Conservation (phyloP, 257 asterid genomes). For the Marsdenia floribunda region DNA sequence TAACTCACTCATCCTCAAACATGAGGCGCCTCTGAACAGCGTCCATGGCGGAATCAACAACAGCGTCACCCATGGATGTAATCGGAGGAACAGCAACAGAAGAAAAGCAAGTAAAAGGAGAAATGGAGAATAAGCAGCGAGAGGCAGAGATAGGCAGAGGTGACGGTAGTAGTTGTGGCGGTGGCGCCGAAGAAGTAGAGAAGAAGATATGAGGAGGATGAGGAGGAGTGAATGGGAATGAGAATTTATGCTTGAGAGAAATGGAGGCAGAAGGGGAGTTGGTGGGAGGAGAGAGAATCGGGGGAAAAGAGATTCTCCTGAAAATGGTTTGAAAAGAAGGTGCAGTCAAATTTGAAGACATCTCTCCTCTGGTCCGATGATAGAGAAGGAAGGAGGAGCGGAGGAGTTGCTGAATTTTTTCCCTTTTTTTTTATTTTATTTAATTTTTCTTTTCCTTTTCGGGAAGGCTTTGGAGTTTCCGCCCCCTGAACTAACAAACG, state of each 20-base stretch:
- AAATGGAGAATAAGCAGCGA: not conserved
- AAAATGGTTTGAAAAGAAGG: slow-evolving; percentile 22
- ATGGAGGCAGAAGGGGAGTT: slow-evolving; percentile 17
- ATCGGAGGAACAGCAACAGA: slow-evolving; percentile 27
- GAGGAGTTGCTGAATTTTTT: no score
- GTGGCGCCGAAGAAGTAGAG: not conserved
- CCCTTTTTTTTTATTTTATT: no score
- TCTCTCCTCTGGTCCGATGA: not conserved
- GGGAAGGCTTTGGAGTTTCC: no score
- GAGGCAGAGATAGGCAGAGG: not conserved
- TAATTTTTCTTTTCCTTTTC: no score
- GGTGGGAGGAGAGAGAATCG: slow-evolving; percentile 16
- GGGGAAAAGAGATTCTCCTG: slow-evolving; percentile 20
- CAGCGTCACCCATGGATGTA: slow-evolving; percentile 47
- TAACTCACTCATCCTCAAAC: slow-evolving; percentile 89
- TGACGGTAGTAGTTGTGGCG: no score
- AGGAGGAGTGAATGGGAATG: not conserved
- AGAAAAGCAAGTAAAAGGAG: not conserved
- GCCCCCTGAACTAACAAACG: no score
- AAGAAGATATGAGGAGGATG: slow-evolving; percentile 15
- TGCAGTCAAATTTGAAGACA: slow-evolving; percentile 17
- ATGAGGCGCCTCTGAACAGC: slow-evolving; percentile 94
- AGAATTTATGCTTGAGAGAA: slow-evolving; percentile 15
- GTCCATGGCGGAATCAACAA: slow-evolving; percentile 74
- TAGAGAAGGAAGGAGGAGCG: not conserved